Conservation (phyloP, 257 asterid genomes). For the Galeopsis tetrahit region DNA sequence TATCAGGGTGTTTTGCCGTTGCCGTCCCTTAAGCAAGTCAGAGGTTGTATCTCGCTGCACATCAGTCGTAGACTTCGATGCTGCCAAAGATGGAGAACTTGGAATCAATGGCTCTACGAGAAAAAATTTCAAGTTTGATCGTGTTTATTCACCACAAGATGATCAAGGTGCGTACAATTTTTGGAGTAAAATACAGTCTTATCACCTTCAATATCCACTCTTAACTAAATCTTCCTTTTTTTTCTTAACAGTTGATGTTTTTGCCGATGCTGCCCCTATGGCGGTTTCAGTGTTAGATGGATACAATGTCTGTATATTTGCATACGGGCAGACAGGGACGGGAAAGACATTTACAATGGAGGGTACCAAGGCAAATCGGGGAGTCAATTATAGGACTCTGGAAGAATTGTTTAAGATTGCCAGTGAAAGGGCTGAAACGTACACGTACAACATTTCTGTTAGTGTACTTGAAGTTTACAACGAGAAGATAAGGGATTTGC, state of each 20-base stretch:
- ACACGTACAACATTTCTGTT: slow-evolving; percentile 75
- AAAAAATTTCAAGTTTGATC: slow-evolving; percentile 83
- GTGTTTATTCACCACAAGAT: slow-evolving; percentile 87
- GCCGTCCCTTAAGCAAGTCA: slow-evolving; percentile 90
- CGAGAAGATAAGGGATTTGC: slow-evolving; percentile 90
- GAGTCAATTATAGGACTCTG: slow-evolving; percentile 92
- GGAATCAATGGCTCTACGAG: slow-evolving; percentile 65
- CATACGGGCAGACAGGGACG: slow-evolving; percentile 98
- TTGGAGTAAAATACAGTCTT: slow-evolving; percentile 5
- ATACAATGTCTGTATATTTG: slow-evolving; percentile 95
- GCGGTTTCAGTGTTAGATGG: slow-evolving; percentile 94
- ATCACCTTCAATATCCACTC: not conserved
- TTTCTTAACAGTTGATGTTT: slow-evolving; percentile 73
- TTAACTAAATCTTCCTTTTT: slow-evolving; percentile 19
- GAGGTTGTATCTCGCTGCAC: slow-evolving; percentile 67
- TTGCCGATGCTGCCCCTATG: slow-evolving; percentile 95
- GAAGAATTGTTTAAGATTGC: slow-evolving; percentile 83
- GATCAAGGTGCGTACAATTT: slow-evolving; percentile 70
- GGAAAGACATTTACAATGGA: slow-evolving; percentile 99
- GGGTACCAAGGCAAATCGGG: slow-evolving; percentile 80
- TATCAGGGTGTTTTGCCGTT: slow-evolving; percentile 94
- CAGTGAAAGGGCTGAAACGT: slow-evolving; percentile 71
- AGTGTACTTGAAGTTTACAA: slow-evolving; percentile 99
- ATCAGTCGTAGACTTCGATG: slow-evolving; percentile 81
- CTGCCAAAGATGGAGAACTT: slow-evolving; percentile 95